Evolutionary conservation across 352 stramenopile genomes (phyloP).

Genomic region (Phytopythium aichiense): DNA sequence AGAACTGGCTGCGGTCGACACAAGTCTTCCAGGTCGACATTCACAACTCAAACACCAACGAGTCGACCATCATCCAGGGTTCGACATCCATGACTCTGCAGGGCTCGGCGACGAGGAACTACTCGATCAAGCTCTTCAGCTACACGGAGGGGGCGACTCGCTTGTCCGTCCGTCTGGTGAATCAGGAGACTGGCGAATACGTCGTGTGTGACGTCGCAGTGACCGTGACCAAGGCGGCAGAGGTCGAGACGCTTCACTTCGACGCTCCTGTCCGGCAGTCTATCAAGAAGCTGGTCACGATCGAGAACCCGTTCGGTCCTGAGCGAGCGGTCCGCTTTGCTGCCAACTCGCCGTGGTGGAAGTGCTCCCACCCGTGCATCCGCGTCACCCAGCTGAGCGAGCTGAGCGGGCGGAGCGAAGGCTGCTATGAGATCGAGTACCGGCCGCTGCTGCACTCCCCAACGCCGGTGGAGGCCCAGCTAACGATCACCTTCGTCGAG

Average conservation of each 20-base stretch:
- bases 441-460: conserved; percentile 63
- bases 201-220: conserved; percentile 59
- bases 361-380: conserved; percentile 61
- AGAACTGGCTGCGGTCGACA: conserved; percentile 85
- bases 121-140: conserved; percentile 86
- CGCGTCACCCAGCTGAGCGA: conserved; percentile 67
- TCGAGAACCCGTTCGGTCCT: conserved; percentile 86
- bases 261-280: conserved; percentile 84
- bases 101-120: conserved; percentile 51
- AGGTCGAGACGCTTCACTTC: conserved; percentile 78
- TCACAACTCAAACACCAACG: conserved; percentile 24
- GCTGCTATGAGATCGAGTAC: conserved; percentile 89
- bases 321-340: conserved; percentile 50
- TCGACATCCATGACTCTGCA: conserved; percentile 67
- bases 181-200: conserved; percentile 83
- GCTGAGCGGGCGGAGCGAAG: conserved; percentile 71
- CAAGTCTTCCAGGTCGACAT: conserved; percentile 82
- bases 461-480: conserved; percentile 32
- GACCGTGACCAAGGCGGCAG: conserved; percentile 46
- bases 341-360: conserved; percentile 75
- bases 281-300: conserved; percentile 76
- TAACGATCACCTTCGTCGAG: conserved; percentile 82
- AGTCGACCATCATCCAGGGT: conserved; percentile 62
- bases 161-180: conserved; percentile 76
- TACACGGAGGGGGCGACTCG: conserved; percentile 71